phyloP scores from a whole-genome alignment of 163 green algal species.

The Chloromonas sp. region DNA sequence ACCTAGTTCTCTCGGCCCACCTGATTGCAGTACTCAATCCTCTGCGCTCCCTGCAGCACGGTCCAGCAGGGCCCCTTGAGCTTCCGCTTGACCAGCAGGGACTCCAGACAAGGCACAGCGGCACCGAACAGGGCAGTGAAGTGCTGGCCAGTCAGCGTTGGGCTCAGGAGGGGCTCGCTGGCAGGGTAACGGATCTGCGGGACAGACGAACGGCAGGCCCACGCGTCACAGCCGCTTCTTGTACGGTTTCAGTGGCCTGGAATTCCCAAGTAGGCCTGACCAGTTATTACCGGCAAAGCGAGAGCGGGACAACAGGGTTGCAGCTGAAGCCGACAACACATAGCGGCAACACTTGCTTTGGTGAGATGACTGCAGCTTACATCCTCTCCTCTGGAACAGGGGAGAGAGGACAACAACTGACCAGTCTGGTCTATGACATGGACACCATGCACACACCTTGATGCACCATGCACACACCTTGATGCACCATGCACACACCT shows the following conservation, averaged over 20 bases:
- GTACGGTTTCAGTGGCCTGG: not conserved
- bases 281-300: too few relatives aligned
- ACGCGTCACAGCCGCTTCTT: not conserved
- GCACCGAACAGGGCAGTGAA: constrained; percentile 60
- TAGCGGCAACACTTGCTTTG: too few relatives aligned
- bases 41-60: constrained; percentile 45
- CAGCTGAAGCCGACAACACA: too few relatives aligned
- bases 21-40: constrained; percentile 46
- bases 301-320: too few relatives aligned
- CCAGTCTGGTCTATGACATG: too few relatives aligned
- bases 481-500: constrained; percentile 44
- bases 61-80: constrained; percentile 93
- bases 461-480: too few relatives aligned
- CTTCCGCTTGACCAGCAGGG: constrained; percentile 83
- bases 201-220: not conserved
- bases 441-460: too few relatives aligned
- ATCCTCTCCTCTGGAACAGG: too few relatives aligned
- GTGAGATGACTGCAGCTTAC: too few relatives aligned
- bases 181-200: constrained; percentile 72
- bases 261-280: too few relatives aligned
- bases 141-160: constrained; percentile 40
- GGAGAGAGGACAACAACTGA: too few relatives aligned
- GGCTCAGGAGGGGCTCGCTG: constrained; percentile 43
- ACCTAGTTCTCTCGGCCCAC: constrained; percentile 7
- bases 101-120: constrained; percentile 71